A percentile compares a stretch with the other conserved stretches of the same genome.
Conservation (phyloP, 768 basidiomycete species). For the Pleurotus eryngii region DNA sequence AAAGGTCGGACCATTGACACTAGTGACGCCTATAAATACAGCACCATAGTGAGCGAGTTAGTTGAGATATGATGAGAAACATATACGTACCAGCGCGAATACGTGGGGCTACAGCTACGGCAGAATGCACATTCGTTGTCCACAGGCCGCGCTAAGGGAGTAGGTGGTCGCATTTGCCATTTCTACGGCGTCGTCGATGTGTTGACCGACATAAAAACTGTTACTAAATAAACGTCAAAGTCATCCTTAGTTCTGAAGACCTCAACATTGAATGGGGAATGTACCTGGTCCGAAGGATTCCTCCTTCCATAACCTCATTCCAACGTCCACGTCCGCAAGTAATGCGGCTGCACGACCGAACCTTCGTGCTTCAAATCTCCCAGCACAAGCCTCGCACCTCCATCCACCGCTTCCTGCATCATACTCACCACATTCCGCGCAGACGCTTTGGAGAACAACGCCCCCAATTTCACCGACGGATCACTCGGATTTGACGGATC, state of each 20-base stretch:
- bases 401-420: conserved; percentile 38
- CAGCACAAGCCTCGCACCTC: conserved; percentile 42
- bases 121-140: conserved; percentile 42
- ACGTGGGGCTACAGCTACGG: conserved; percentile 41
- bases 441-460: conserved; percentile 41
- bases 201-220: conserved; percentile 37
- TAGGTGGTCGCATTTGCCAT: conserved; percentile 50
- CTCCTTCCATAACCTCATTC: conserved; percentile 49
- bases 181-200: conserved; percentile 51
- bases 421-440: conserved; percentile 39
- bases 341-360: conserved; percentile 51
- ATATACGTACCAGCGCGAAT: conserved; percentile 42
- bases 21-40: conserved; percentile 33
- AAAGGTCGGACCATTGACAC: conserved; percentile 54
- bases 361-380: conserved; percentile 40
- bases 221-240: conserved; percentile 17
- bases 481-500: conserved; percentile 24
- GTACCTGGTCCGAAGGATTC: conserved; percentile 66
- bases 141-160: conserved; percentile 51
- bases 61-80: neutral
- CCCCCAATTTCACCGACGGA: conserved; percentile 25
- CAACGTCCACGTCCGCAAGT: conserved; percentile 43
- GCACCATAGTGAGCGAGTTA: neutral
- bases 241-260: too few relatives aligned
- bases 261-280: neutral